Conservation (phyloP, 495 filamentous ascomycete genomes). For the Melanomma pulvis-pyrius region DNA sequence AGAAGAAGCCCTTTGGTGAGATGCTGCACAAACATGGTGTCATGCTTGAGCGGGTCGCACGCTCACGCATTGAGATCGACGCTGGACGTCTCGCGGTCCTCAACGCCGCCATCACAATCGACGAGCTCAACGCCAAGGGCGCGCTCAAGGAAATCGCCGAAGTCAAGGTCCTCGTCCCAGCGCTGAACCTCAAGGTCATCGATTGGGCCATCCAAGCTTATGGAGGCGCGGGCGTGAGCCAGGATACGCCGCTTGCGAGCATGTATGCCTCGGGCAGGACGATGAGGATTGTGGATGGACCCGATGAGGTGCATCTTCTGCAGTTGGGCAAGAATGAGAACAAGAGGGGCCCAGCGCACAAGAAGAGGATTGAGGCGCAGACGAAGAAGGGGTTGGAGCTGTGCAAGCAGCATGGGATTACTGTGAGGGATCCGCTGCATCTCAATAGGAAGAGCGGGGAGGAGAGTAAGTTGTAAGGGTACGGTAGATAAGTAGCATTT, state of each 20-base stretch:
- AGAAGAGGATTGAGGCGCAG: constrained; percentile 46
- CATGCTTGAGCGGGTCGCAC: constrained; percentile 49
- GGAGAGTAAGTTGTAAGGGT: constrained; percentile 32
- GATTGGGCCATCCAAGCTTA: constrained; percentile 50
- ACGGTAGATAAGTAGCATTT: background rate
- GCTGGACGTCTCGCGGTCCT: constrained; percentile 47
- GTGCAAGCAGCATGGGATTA: constrained; percentile 44
- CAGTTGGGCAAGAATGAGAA: constrained; percentile 51
- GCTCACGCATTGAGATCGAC: constrained; percentile 48
- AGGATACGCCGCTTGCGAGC: constrained; percentile 42
- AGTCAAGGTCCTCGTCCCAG: constrained; percentile 49
- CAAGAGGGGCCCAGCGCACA: constrained; percentile 42
- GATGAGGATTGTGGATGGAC: constrained; percentile 46
- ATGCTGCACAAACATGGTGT: constrained; percentile 48
- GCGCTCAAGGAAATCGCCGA: constrained; percentile 51
- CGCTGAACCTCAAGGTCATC: constrained; percentile 42
- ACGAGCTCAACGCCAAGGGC: constrained; percentile 48
- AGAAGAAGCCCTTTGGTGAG: constrained; percentile 50
- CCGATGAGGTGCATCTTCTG: constrained; percentile 50
- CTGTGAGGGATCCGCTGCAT: constrained; percentile 42
- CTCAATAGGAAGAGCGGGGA: constrained; percentile 40
- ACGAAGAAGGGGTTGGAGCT: constrained; percentile 42
- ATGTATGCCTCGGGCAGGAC: constrained; percentile 41
- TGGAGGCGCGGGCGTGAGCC: constrained; percentile 48
- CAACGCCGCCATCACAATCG: constrained; percentile 50